Base-by-base conservation (phyloP, 1,284 basidiomycete species). In the Sporisorium reilianum region DNA sequence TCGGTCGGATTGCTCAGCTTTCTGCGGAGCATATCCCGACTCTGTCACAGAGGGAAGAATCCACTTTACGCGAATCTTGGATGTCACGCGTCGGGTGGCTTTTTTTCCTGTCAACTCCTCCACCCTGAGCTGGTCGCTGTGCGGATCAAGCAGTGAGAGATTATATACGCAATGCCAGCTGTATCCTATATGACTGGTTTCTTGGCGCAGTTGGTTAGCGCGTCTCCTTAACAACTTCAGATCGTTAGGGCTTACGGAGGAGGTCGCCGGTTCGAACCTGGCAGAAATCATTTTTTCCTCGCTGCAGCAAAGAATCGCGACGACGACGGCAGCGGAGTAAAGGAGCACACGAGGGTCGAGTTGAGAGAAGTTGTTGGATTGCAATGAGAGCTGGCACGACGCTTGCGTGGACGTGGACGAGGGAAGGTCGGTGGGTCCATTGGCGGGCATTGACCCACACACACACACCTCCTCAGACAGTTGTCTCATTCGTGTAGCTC, bases 181-280 rank as follows among this genome's bases (percentile, higher is more conserved):
- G n/a, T n/a, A n/a, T n/a, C n/a, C n/a, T n/a, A n/a, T n/a, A n/a
- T n/a, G n/a, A n/a, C 20, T 5, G 62, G 67, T 70, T 70, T 65
- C 68, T 62, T 74, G 71, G 66, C 71, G 71, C 71, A 74, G 71
- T 65, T 74, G 71, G 65, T 74, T 74, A 74, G 71, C 65, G 62
- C 71, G 63, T 74, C 71, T 74, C 71, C 71, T 74, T 74, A 74
- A 74, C 71, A 74, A 51, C 64, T 18, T 56, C 62, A 46, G 66
- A 64, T 68, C 55, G 72, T 69, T 75, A 66, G 51, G 66, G 70
- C 57, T 72, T 74, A 56, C 72, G 72, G 72, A 75, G 72, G 72
- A 75, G 72, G 72, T 70, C 72, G 72, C 67, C 67, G 72, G 72
- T 75, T 75, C 72, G 72, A 75, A 70, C 72, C 72, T 67, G 72